A percentile compares a stretch with the other conserved stretches of the same genome.
phyloP scores from a whole-genome alignment of 441 rosid species.

The Omphalea diandra region DNA sequence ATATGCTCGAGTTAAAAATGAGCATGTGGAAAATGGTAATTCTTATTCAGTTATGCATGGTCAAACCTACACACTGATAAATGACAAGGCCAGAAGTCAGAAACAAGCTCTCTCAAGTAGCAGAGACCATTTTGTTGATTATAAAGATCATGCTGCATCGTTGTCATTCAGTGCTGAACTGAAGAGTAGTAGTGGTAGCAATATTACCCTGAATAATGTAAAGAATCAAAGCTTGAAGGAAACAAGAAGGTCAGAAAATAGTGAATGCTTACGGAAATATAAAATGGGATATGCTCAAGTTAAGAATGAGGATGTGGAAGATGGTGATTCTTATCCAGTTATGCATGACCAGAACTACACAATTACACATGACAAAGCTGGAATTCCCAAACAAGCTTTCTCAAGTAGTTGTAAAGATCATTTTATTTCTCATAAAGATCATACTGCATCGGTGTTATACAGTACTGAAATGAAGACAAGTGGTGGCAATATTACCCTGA shows the following conservation, averaged over 20 bases:
- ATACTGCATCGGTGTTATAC: neutral
- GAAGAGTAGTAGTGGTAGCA: conserved; percentile 3
- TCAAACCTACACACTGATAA: conserved; percentile 7
- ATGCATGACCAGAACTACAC: neutral
- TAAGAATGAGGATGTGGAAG: conserved; percentile 27
- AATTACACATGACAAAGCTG: conserved; percentile 15
- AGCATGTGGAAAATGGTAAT: conserved; percentile 21
- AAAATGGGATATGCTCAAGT: conserved; percentile 17
- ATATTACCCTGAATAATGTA: neutral
- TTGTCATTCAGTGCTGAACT: conserved; percentile 8
- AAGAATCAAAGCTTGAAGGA: conserved; percentile 8
- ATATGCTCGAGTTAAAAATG: conserved; percentile 18
- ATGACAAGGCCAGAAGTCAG: conserved; percentile 13
- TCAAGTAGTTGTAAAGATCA: conserved; percentile 13
- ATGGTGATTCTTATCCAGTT: conserved; percentile 13
- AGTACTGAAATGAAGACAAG: conserved; percentile 12
- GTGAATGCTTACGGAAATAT: conserved; percentile 16
- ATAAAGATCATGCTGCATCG: neutral
- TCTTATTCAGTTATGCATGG: conserved; percentile 7
- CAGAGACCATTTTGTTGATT: conserved; percentile 14
- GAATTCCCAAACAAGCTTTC: conserved; percentile 16
- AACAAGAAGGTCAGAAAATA: conserved; percentile 25
- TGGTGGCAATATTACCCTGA: neutral
- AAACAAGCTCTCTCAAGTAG: conserved; percentile 16
- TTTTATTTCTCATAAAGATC: conserved; percentile 12